phyloP scores from a whole-genome alignment of 345 rosid species.

The Kernera saxatilis region DNA sequence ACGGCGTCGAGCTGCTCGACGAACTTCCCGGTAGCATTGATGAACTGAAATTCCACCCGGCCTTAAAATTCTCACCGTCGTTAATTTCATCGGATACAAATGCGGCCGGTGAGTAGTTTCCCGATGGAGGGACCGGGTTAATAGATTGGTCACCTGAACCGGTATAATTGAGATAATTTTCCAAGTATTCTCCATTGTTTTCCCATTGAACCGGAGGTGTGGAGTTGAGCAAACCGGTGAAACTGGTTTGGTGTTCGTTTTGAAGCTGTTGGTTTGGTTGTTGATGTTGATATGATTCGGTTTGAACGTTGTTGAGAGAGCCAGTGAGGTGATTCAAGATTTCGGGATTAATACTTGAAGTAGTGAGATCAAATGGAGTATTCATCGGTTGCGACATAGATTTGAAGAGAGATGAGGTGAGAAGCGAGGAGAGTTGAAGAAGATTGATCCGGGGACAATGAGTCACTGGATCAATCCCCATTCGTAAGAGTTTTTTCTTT shows the following conservation, averaged over 20 bases:
- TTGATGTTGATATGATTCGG: slow-evolving; percentile 11
- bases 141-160: slow-evolving; percentile 12
- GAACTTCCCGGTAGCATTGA: slow-evolving; percentile 21
- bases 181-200: slow-evolving; percentile 22
- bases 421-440: slow-evolving; percentile 29
- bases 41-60: slow-evolving; percentile 18
- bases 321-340: slow-evolving; percentile 4
- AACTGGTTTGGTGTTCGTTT: slow-evolving; percentile 7
- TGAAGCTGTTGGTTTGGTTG: slow-evolving; percentile 26
- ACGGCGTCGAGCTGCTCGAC: slow-evolving; percentile 23
- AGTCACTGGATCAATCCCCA: slow-evolving; percentile 86
- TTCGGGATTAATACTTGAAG: slow-evolving; percentile 11
- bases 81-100: neutral
- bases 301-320: slow-evolving; percentile 22
- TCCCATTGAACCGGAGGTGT: slow-evolving; percentile 24
- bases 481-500: slow-evolving; percentile 64
- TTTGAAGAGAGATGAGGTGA: slow-evolving; percentile 27
- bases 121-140: slow-evolving; percentile 10
- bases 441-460: slow-evolving; percentile 38
- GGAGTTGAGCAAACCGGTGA: slow-evolving; percentile 26
- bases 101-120: slow-evolving; percentile 7
- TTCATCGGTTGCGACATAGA: slow-evolving; percentile 20
- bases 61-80: neutral
- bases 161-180: neutral
- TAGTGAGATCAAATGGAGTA: slow-evolving; percentile 11